Evolutionary conservation across 805 yeast species (phyloP), one percentile per base, ranked within the genome.

Genomic region (Sungouiozyma ichnusensis): DNA sequence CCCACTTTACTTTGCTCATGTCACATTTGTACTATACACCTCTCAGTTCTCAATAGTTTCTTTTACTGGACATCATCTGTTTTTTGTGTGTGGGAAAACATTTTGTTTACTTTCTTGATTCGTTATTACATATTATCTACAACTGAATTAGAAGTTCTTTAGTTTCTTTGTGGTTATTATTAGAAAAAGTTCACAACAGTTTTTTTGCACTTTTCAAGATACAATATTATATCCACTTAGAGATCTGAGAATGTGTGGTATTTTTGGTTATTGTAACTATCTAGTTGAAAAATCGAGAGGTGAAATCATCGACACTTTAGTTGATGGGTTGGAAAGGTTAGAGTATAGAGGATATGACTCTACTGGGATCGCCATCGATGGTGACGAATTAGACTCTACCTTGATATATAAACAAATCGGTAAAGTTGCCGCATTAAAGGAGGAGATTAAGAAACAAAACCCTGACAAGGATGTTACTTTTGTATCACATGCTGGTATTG

Each of bases 331-430:
- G 45, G 78, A 76, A 56, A 79, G 94, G 58, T 74, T 92, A 56
- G 99, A 92, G 66, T 92, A 92, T 69, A 82, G 99, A 67, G 99
- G 99, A 36, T 92, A 92, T 58, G 99, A 92, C 66, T 88, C 97
- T 16, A 82, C 97, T 18, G 99, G 99, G 58, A 72, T 92, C 46
- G 96, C 97, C 49, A 76, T 92, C 50, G 97, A 88, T 65, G 96
- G 95, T 46, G 94, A 85, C 62, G 73, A 71, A 44, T 72, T 76
- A 45, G 79, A 77, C 51, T 79, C 85, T 53, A 79, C 83, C 44
- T 66, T 76, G 47, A 74, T 90, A 49, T 79, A 76, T 69, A 85
- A 84, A 65, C 83, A 84, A 63, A 86, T 79, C 46, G 98, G 98
- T 58, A 94, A 92, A 66, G 99, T 92, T 52, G 76, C 75, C 50